A percentile compares a stretch with the other conserved stretches of the same genome.
Evolutionary conservation across 1,284 basidiomycete species (phyloP).

Genomic region (Ustilago crameri): DNA sequence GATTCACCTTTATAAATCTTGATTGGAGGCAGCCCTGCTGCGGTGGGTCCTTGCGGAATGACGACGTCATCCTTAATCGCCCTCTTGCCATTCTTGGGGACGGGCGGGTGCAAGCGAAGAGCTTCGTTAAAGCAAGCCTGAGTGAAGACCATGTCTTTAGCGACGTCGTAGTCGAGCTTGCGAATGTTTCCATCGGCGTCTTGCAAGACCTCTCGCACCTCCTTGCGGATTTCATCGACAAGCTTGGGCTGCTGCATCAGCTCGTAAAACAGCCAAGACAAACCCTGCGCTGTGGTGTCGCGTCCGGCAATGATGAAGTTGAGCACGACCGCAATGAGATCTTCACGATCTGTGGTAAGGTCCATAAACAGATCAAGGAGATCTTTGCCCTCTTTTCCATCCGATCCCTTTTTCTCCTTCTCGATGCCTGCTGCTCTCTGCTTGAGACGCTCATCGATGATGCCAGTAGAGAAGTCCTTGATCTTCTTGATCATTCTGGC

Average conservation of each 20-base stretch:
- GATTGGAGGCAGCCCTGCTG: constrained; percentile 52
- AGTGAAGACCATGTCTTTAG: constrained; percentile 55
- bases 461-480: constrained; percentile 54
- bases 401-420: constrained; percentile 32
- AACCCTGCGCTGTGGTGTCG: constrained; percentile 58
- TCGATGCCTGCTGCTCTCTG: constrained; percentile 25
- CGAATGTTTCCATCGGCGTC: constrained; percentile 26
- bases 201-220: constrained; percentile 38
- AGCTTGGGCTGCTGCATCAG: constrained; percentile 43
- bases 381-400: constrained; percentile 58
- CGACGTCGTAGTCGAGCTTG: constrained; percentile 48
- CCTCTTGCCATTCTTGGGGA: constrained; percentile 59
- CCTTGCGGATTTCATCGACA: constrained; percentile 48
- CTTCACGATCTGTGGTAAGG: constrained; percentile 44
- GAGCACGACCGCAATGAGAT: constrained; percentile 56
- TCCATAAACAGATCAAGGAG: constrained; percentile 62
- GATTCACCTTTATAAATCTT: constrained; percentile 49
- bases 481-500: constrained; percentile 48
- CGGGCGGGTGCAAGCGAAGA: constrained; percentile 55
- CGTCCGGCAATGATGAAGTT: constrained; percentile 63
- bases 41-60: constrained; percentile 46
- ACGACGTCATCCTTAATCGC: constrained; percentile 56
- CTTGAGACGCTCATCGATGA: constrained; percentile 59
- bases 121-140: constrained; percentile 58
- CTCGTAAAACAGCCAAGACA: constrained; percentile 60